phyloP scores from a whole-genome alignment of 768 basidiomycete species.

The Suillus sp. region DNA sequence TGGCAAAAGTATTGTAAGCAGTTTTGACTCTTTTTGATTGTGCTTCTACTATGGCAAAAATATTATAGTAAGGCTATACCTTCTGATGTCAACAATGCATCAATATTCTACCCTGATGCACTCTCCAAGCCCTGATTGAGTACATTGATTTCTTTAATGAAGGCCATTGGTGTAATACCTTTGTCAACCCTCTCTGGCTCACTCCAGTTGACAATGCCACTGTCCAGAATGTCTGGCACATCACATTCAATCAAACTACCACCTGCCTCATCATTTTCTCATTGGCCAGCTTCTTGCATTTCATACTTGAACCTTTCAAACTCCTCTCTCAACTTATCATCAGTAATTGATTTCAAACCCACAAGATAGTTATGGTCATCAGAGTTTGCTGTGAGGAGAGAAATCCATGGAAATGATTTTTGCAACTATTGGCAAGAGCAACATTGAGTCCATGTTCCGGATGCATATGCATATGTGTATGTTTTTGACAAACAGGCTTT shows the following conservation, averaged over 20 bases:
- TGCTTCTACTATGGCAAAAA: no score
- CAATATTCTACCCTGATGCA: background rate
- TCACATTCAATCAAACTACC: no score
- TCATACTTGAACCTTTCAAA: no score
- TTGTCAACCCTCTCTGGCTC: background rate
- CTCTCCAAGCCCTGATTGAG: background rate
- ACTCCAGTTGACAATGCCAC: no score
- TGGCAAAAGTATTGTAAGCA: no score
- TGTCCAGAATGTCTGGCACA: no score
- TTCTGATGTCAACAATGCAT: background rate
- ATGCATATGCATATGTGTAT: background rate
- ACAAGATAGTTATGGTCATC: slow-evolving; percentile 4
- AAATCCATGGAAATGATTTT: slow-evolving; percentile 9
- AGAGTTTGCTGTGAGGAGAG: slow-evolving; percentile 7
- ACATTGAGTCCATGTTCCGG: no score
- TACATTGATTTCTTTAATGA: background rate
- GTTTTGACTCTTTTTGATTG: no score
- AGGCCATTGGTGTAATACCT: background rate
- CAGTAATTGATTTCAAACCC: slow-evolving; percentile 8
- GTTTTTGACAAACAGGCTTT: background rate
- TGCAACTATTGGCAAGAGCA: background rate
- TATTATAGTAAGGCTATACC: no score
- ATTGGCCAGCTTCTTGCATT: no score
- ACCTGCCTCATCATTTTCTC: no score
- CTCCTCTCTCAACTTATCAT: background rate